A percentile compares a stretch with the other conserved stretches of the same genome.
phyloP scores from a whole-genome alignment of 371 early-diverging fungal genomes.

The Mortierella sp. region DNA sequence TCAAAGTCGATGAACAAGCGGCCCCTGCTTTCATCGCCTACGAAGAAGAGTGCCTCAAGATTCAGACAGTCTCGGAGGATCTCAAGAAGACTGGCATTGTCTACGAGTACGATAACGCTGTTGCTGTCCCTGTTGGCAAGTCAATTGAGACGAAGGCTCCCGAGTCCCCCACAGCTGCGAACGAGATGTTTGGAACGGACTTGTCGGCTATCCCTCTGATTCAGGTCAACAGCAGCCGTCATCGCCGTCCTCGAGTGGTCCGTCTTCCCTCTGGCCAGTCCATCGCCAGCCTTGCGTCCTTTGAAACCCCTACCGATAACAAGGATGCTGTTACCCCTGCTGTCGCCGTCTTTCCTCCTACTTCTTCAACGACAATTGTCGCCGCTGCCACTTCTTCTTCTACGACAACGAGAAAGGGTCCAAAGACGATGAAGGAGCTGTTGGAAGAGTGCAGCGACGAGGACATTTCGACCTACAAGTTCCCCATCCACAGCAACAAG shows the following conservation, averaged over 20 bases:
- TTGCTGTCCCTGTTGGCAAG: not conserved
- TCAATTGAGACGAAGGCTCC: not conserved
- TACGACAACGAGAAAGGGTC: not conserved
- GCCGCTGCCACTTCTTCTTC: not conserved
- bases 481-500: conserved; percentile 31
- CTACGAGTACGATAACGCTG: not conserved
- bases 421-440: conserved; percentile 37
- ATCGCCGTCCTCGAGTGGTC: conserved; percentile 3
- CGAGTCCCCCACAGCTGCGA: not conserved
- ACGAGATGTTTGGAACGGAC: conserved; percentile 21
- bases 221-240: conserved; percentile 27
- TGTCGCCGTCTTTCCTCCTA: not conserved
- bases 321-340: not conserved
- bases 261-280: not conserved
- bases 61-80: not conserved
- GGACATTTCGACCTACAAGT: conserved; percentile 16
- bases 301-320: not conserved
- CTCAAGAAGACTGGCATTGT: not conserved
- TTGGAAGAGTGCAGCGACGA: conserved; percentile 38
- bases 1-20: not conserved
- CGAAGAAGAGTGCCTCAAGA: not conserved
- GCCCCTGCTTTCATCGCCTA: too few relatives aligned
- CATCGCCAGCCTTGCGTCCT: not conserved
- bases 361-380: not conserved
- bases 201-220: conserved; percentile 10